Percentiles rank a stretch among this genome's conserved stretches.
phyloP scores from a whole-genome alignment of 164 flowering plant genomes.

The Platanus orientalis region DNA sequence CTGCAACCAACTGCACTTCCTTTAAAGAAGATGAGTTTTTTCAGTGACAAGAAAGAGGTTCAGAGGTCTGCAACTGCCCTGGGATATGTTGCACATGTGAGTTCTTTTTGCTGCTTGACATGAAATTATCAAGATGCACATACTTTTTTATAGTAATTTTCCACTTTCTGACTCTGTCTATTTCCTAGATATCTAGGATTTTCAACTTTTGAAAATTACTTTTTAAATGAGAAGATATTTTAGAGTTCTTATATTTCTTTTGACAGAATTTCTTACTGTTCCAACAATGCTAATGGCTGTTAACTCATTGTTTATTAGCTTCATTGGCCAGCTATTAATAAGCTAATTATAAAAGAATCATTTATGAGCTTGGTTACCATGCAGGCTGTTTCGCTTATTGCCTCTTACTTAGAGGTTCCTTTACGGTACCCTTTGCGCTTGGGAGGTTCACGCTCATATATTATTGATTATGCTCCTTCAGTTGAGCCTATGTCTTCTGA shows the following conservation, averaged over 20 bases:
- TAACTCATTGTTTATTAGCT: neutral
- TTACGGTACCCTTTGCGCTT: constrained; percentile 82
- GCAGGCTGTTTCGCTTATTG: constrained; percentile 80
- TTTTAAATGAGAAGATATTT: too few species aligned
- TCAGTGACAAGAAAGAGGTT: constrained; percentile 84
- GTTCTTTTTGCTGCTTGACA: constrained; percentile 27
- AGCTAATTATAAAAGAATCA: too few species aligned
- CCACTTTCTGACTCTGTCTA: neutral
- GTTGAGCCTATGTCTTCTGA: constrained; percentile 54
- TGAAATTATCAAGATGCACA: neutral
- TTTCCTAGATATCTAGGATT: neutral
- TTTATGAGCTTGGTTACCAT: constrained; percentile 15
- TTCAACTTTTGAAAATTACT: too few species aligned
- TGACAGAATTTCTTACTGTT: neutral
- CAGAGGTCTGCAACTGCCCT: constrained; percentile 87
- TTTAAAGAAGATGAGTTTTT: constrained; percentile 72
- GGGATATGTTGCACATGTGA: constrained; percentile 93
- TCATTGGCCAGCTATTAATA: too few species aligned
- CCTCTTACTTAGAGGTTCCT: constrained; percentile 81
- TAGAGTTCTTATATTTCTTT: too few species aligned
- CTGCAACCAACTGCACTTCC: constrained; percentile 65
- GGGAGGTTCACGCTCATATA: constrained; percentile 83
- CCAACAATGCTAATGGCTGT: neutral
- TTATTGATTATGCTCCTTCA: constrained; percentile 68
- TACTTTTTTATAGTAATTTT: neutral